Percentiles rank a stretch among this genome's conserved stretches.
phyloP scores from a whole-genome alignment of 2,329 filamentous ascomycete species.

The Cercospora janseana region DNA sequence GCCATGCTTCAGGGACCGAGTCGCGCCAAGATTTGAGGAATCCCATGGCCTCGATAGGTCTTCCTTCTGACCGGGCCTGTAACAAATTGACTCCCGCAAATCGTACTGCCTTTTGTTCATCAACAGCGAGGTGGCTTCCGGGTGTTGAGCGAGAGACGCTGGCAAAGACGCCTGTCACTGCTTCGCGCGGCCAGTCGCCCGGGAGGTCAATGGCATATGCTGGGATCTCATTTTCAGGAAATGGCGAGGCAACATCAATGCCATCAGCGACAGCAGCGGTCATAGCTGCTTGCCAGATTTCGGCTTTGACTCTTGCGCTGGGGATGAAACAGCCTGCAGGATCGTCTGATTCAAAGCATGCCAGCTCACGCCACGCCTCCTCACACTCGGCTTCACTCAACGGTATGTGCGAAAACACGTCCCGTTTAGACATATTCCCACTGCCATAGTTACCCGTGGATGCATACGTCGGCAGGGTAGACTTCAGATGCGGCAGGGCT shows the following conservation, averaged over 20 bases:
- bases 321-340: constrained; percentile 45
- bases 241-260: constrained; percentile 41
- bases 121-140: constrained; percentile 33
- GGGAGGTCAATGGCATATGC: constrained; percentile 23
- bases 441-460: constrained; percentile 28
- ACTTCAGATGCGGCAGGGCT: constrained; percentile 39
- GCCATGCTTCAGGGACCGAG: constrained; percentile 37
- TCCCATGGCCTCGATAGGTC: constrained; percentile 27
- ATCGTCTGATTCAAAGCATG: constrained; percentile 51
- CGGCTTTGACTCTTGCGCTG: constrained; percentile 47
- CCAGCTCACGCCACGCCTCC: constrained; percentile 50
- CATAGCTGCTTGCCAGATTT: constrained; percentile 51
- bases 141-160: constrained; percentile 21
- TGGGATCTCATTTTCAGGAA: constrained; percentile 33
- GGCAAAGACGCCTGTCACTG: constrained; percentile 40
- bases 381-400: constrained; percentile 54
- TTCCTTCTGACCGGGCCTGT: constrained; percentile 24
- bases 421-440: constrained; percentile 36
- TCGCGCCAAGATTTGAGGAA: constrained; percentile 42
- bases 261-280: constrained; percentile 43
- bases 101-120: constrained; percentile 25
- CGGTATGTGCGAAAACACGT: constrained; percentile 52
- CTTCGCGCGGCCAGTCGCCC: constrained; percentile 39
- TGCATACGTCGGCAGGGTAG: constrained; percentile 43
- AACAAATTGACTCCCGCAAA: constrained; percentile 30